Evolutionary conservation across 768 basidiomycete species (phyloP), one percentile per base, ranked within the genome.

Genomic region (Mycena maculata): DNA sequence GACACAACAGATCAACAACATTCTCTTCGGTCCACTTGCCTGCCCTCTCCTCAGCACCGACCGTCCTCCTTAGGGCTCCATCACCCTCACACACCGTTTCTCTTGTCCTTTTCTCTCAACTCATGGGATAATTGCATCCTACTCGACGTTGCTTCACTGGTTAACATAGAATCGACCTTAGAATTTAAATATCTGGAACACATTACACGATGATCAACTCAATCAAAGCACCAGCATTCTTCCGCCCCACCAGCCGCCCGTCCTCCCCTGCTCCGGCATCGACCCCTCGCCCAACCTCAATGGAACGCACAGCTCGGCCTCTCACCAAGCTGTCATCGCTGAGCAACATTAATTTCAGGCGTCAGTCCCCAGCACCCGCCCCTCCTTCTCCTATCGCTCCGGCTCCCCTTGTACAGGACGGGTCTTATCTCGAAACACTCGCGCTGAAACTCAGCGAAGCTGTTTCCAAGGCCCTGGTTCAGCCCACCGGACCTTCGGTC

Each of bases 401-500:
- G 6, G 75, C 82, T 4, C 81, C 86, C 10, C 84, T 90, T 33
- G 79, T 90, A 31, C 92, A 92, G 70, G 92, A 94, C 76, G 91
- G 90, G 61, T 92, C 92, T 15, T 94, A 93, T 78, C 82, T 94
- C 58, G 90, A 93, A 75, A 86, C 88, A 63, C 86, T 94, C 48
- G 85, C 89, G 71, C 82, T 93, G 60, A 93, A 91, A 74, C 82
- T 95, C 48, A 93, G 90, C 73, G 93, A 95, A 77, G 92, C 91
- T 0, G 91, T 93, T 16, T 91, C 92, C 60, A 92, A 87, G 78
- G 90, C 92, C 4, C 82, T 94, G 54, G 83, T 86, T 23, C 90
- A 90, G 70, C 90, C 92, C 16, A 73, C 82, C 2, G 88, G 89
- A 28, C 82, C 89, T 23, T 83, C 84, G 20, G 70, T 77, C 50